These are phyloP conservation scores for Ceratocystis huliohia DNA, from an alignment of 2,329 filamentous ascomycete genomes.

Conservation along the genomic window DNA sequence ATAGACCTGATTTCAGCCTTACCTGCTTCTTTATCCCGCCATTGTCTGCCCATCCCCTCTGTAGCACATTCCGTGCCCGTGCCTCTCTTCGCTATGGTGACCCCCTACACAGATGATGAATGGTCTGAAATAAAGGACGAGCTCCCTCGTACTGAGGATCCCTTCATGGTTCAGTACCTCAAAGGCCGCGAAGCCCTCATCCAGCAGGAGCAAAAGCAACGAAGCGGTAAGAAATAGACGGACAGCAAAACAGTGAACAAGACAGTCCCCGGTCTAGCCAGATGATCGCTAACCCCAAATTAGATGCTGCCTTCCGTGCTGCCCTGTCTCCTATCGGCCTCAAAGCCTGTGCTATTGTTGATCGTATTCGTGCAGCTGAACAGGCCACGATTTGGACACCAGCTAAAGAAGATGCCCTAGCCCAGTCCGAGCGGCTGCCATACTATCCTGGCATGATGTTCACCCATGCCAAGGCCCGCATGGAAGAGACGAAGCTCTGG, in stretches of 20 bases:
- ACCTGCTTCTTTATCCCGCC: not conserved
- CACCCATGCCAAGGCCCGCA: constrained; percentile 66
- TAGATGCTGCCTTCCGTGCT: constrained; percentile 56
- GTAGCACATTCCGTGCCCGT: not conserved
- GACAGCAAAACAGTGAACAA: not conserved
- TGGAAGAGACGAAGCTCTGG: constrained; percentile 78
- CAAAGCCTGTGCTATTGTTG: constrained; percentile 67
- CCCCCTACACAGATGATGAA: constrained; percentile 41
- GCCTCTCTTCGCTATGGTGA: constrained; percentile 21
- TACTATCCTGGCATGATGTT: constrained; percentile 92
- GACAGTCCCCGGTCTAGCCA: not conserved
- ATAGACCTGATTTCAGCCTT: not conserved
- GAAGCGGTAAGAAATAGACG: constrained; percentile 32
- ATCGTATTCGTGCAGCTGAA: constrained; percentile 66
- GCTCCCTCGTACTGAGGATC: constrained; percentile 49
- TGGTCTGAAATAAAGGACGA: constrained; percentile 45
- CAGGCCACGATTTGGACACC: constrained; percentile 63
- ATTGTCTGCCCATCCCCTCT: not conserved
- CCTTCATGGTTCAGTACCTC: constrained; percentile 73
- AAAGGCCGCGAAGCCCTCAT: constrained; percentile 63
- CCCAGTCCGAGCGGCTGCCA: constrained; percentile 47
- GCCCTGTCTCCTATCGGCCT: constrained; percentile 66
- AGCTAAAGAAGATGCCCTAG: constrained; percentile 56
- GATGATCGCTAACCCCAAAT: constrained; percentile 24
- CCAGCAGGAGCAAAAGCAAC: constrained; percentile 69